Conservation (phyloP, 768 basidiomycete species). For the Lyophyllum shimeji region DNA sequence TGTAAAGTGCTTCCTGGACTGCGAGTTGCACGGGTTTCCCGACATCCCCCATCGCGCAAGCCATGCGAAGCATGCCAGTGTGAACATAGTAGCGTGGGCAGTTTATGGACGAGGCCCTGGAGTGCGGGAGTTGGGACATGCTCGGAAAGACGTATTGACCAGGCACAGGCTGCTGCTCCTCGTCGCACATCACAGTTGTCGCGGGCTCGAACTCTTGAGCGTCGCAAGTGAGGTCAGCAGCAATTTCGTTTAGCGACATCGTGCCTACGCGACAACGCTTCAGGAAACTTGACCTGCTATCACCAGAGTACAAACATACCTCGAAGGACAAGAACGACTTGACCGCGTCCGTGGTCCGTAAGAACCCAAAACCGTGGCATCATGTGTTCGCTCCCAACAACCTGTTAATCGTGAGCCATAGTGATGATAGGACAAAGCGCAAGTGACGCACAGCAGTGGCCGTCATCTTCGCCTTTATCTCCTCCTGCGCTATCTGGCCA, state of each 20-base stretch:
- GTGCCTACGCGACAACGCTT: constrained; percentile 48
- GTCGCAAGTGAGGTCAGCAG: constrained; percentile 83
- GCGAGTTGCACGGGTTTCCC: constrained; percentile 79
- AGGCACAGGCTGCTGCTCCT: constrained; percentile 32
- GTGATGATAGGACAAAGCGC: not conserved
- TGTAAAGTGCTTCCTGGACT: constrained; percentile 64
- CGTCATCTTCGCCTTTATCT: constrained; percentile 44
- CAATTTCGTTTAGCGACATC: constrained; percentile 85
- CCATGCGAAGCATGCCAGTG: constrained; percentile 79
- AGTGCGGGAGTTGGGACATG: constrained; percentile 19
- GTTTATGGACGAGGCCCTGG: constrained; percentile 20
- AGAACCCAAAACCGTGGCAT: constrained; percentile 89
- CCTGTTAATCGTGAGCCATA: constrained; percentile 21
- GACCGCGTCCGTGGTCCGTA: constrained; percentile 71
- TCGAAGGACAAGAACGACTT: constrained; percentile 76
- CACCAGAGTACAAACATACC: constrained; percentile 32
- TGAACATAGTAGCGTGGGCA: constrained; percentile 61
- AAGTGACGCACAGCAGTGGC: constrained; percentile 46
- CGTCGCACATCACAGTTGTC: constrained; percentile 29
- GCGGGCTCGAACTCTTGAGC: constrained; percentile 65
- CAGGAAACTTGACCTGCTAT: not conserved
- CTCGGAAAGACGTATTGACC: constrained; percentile 38
- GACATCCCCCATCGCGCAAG: constrained; percentile 71
- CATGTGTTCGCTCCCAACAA: constrained; percentile 63
- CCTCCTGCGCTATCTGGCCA: constrained; percentile 27